These are phyloP conservation scores for Capsicum rhomboideum DNA, from an alignment of 257 asterid species.

Conservation along the genomic window DNA sequence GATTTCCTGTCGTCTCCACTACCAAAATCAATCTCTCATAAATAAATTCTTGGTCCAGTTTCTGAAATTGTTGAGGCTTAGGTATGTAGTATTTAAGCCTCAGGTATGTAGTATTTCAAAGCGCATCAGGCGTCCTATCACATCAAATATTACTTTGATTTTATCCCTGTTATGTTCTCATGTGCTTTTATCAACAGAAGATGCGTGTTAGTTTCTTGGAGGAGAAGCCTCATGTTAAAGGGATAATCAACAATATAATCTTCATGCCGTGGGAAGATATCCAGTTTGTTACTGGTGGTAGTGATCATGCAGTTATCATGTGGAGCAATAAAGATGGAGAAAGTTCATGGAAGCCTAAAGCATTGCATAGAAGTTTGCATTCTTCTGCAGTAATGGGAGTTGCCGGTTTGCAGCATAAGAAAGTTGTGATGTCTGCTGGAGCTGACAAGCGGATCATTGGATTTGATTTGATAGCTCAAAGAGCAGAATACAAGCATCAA, in stretches of 20 bases:
- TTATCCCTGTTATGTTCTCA: not conserved
- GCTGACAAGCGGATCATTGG: constrained; percentile 76
- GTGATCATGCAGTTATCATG: constrained; percentile 83
- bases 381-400: constrained; percentile 94
- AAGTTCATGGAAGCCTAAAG: constrained; percentile 53
- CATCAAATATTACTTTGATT: not conserved
- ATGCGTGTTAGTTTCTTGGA: constrained; percentile 45
- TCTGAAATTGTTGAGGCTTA: not conserved
- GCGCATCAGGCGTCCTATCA: not conserved
- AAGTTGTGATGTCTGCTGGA: constrained; percentile 73
- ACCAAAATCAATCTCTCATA: not conserved
- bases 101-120: not conserved
- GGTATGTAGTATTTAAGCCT: not conserved
- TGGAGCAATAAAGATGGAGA: constrained; percentile 68
- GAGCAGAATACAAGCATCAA: constrained; percentile 63
- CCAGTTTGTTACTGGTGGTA: constrained; percentile 78
- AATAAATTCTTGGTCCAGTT: not conserved
- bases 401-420: constrained; percentile 82
- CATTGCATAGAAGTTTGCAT: constrained; percentile 56
- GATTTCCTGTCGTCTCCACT: not conserved
- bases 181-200: constrained; percentile 25
- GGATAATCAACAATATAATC: constrained; percentile 72
- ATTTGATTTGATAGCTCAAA: constrained; percentile 44
- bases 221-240: constrained; percentile 79
- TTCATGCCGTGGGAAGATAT: constrained; percentile 89